A percentile compares a stretch with the other conserved stretches of the same genome.
Evolutionary conservation across 495 filamentous ascomycete genomes (phyloP).

Genomic region (Neurospora pannonica): DNA sequence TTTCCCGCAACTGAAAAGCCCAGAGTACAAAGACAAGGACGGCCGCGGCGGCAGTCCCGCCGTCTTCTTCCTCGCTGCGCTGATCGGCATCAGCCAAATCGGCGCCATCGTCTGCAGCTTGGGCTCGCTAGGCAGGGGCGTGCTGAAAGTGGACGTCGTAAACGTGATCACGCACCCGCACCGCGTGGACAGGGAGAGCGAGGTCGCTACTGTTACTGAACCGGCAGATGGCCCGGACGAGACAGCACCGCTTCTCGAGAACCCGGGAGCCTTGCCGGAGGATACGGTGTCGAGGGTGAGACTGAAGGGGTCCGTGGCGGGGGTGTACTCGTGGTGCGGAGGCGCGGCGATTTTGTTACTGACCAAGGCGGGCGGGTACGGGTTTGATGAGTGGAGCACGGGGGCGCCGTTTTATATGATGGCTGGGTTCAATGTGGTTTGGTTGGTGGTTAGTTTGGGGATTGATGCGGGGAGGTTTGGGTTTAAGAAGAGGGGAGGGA

Average conservation of each 20-base stretch:
- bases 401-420: slow-evolving; percentile 89
- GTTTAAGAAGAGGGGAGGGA: neutral
- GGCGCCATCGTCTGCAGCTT: slow-evolving; percentile 91
- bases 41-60: slow-evolving; percentile 50
- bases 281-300: slow-evolving; percentile 37
- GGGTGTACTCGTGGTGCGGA: slow-evolving; percentile 82
- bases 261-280: slow-evolving; percentile 4
- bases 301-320: slow-evolving; percentile 87
- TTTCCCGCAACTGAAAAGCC: slow-evolving; percentile 61
- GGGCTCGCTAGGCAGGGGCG: slow-evolving; percentile 69
- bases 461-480: slow-evolving; percentile 22
- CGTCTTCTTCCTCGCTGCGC: slow-evolving; percentile 65
- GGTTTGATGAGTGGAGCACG: slow-evolving; percentile 63
- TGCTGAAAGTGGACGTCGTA: slow-evolving; percentile 48
- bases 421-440: slow-evolving; percentile 70
- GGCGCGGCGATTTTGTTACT: slow-evolving; percentile 85
- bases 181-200: neutral
- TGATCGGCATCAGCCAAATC: slow-evolving; percentile 86
- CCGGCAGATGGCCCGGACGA: slow-evolving; percentile 12
- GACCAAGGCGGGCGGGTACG: slow-evolving; percentile 80
- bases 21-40: slow-evolving; percentile 51
- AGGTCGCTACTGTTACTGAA: slow-evolving; percentile 21
- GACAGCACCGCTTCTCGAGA: slow-evolving; percentile 25
- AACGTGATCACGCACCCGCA: slow-evolving; percentile 6
- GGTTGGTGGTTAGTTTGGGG: slow-evolving; percentile 50